Evolutionary conservation across 2,329 filamentous ascomycete species (phyloP).

Genomic region (Pseudonectria buxi): DNA sequence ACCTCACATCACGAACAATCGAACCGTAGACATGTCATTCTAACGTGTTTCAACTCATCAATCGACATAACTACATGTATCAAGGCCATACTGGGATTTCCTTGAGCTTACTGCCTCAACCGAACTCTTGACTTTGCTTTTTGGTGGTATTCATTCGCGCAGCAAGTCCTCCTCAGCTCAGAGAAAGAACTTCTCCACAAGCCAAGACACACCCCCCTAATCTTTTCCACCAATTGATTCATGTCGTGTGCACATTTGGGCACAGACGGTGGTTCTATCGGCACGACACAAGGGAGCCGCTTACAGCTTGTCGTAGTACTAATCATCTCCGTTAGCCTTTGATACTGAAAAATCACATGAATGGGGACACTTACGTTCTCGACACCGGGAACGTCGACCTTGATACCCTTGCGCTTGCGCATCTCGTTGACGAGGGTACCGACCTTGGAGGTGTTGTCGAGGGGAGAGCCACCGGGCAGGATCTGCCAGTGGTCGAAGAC

Average conservation of each 20-base stretch:
- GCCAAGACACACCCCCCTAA: conserved; percentile 22
- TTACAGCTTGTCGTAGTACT: conserved; percentile 99
- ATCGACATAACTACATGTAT: conserved; percentile 38
- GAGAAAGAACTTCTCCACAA: conserved; percentile 19
- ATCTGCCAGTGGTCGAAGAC: conserved; percentile 99
- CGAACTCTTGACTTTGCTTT: conserved; percentile 26
- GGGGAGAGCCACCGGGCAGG: conserved; percentile 85
- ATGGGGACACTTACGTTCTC: conserved; percentile 72
- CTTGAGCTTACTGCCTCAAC: conserved; percentile 31
- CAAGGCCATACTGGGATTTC: conserved; percentile 32
- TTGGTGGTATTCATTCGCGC: conserved; percentile 26
- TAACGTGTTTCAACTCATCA: conserved; percentile 34
- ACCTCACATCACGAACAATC: not conserved
- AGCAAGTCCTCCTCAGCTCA: conserved; percentile 21
- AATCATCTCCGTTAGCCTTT: conserved; percentile 16
- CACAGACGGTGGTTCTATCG: conserved; percentile 41
- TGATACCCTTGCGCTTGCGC: conserved; percentile 99
- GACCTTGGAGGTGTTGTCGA: conserved; percentile 75
- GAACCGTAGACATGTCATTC: conserved; percentile 19
- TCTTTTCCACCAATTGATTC: conserved; percentile 32
- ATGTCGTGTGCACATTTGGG: conserved; percentile 35
- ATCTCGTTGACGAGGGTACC: conserved; percentile 79
- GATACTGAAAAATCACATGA: not conserved
- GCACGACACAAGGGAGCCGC: conserved; percentile 33
- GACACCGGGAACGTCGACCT: conserved; percentile 86